These are phyloP conservation scores for Raddia guianensis DNA, from an alignment of 176 grass and related monocot genomes.

Conservation along the genomic window DNA sequence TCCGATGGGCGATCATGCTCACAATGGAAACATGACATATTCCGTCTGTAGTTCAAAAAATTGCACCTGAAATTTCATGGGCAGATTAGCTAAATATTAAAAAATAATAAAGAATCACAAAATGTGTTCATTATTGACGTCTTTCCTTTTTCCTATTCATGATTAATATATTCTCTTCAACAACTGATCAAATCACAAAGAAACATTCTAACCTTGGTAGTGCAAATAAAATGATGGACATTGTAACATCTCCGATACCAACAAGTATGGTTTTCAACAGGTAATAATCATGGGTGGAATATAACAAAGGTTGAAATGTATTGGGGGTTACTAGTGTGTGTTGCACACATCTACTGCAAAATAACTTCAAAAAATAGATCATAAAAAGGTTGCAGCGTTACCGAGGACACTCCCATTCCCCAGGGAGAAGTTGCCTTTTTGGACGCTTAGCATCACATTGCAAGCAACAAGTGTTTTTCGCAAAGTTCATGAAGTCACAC, in stretches of 20 bases:
- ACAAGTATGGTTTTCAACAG: background rate
- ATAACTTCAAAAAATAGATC: slow-evolving; percentile 28
- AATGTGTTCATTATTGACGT: slow-evolving; percentile 12
- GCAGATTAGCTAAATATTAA: slow-evolving; percentile 19
- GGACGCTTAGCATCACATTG: slow-evolving; percentile 91
- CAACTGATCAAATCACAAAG: background rate
- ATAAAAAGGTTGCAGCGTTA: slow-evolving; percentile 43
- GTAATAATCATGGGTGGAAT: slow-evolving; percentile 26
- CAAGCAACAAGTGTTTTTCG: slow-evolving; percentile 87
- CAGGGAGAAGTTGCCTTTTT: slow-evolving; percentile 89
- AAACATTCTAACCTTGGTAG: background rate
- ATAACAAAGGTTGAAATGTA: slow-evolving; percentile 22
- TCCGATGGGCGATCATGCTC: slow-evolving; percentile 84
- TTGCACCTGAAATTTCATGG: slow-evolving; percentile 74
- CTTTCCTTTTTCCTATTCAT: background rate
- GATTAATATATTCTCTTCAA: slow-evolving; percentile 36
- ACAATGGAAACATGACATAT: slow-evolving; percentile 96
- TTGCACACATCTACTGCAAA: slow-evolving; percentile 5
- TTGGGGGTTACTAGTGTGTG: background rate
- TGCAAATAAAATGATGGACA: slow-evolving; percentile 3
- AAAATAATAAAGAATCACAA: slow-evolving; percentile 8
- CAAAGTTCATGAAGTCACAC: slow-evolving; percentile 99
- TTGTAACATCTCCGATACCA: background rate
- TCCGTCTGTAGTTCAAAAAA: slow-evolving; percentile 97
- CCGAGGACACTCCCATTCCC: slow-evolving; percentile 96